Percentiles rank a stretch among this genome's conserved stretches.
phyloP scores from a whole-genome alignment of 139 green algal species.

The Tetraselmis striata region DNA sequence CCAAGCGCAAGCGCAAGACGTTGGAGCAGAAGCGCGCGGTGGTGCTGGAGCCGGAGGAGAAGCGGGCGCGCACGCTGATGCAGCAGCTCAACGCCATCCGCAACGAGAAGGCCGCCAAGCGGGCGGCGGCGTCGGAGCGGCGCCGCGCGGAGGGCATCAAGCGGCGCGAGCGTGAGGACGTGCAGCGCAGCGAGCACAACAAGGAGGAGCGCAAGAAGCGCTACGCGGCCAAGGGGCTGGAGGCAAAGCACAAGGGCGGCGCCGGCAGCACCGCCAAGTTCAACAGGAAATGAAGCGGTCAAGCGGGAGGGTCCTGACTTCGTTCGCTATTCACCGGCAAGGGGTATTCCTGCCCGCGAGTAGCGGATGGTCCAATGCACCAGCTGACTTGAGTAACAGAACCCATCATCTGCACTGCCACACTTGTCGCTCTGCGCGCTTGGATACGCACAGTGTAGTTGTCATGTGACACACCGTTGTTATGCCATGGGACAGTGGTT shows the following conservation, averaged over 20 bases:
- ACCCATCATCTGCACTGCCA: too few relatives aligned
- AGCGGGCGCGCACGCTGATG: constrained; percentile 62
- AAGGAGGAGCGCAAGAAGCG: constrained; percentile 70
- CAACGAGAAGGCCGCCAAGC: constrained; percentile 77
- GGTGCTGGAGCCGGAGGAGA: constrained; percentile 66
- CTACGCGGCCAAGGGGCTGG: constrained; percentile 45
- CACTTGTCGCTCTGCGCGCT: too few relatives aligned
- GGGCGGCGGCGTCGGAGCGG: constrained; percentile 42
- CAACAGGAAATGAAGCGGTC: too few relatives aligned
- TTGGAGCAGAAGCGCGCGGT: constrained; percentile 81
- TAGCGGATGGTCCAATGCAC: too few relatives aligned
- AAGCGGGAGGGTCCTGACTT: too few relatives aligned
- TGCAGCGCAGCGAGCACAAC: constrained; percentile 12
- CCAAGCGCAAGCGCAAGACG: constrained; percentile 54
- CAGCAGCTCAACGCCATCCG: constrained; percentile 91
- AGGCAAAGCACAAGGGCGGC: constrained; percentile 26
- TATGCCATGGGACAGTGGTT: too few relatives aligned
- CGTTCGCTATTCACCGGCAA: too few relatives aligned
- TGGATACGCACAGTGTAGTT: too few relatives aligned
- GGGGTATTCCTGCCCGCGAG: too few relatives aligned
- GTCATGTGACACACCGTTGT: too few relatives aligned
- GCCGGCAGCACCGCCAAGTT: constrained; percentile 1
- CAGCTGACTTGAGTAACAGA: too few relatives aligned
- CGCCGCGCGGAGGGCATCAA: constrained; percentile 21
- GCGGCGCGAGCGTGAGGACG: constrained; percentile 18